A percentile compares a stretch with the other conserved stretches of the same genome.
Evolutionary conservation across 2,329 filamentous ascomycete species (phyloP).

Genomic region (Apiospora marii): DNA sequence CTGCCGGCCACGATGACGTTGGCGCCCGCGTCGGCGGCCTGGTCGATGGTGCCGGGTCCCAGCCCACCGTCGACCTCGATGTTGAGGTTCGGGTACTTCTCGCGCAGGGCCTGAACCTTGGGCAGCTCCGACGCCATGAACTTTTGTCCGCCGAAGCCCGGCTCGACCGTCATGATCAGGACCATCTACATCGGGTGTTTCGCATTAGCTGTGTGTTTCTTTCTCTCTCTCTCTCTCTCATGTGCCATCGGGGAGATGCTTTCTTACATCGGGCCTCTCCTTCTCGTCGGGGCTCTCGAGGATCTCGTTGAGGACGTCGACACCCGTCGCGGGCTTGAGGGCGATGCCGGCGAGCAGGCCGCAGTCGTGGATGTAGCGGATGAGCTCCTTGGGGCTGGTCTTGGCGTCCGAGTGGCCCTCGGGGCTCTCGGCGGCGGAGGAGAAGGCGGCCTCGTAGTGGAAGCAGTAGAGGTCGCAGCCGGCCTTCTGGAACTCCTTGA

Average conservation of each 20-base stretch:
- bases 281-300: conserved; percentile 75
- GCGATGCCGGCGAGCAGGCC: conserved; percentile 93
- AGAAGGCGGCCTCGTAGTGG: conserved; percentile 97
- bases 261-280: conserved; percentile 86
- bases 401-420: conserved; percentile 71
- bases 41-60: conserved; percentile 87
- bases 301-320: conserved; percentile 92
- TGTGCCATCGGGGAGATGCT: neutral
- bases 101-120: conserved; percentile 85
- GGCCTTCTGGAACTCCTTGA: conserved; percentile 90
- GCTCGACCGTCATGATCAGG: conserved; percentile 97
- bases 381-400: conserved; percentile 85
- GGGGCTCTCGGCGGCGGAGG: conserved; percentile 83
- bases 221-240: neutral
- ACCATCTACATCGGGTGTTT: conserved; percentile 76
- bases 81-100: conserved; percentile 88
- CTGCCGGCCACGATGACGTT: conserved; percentile 98
- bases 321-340: conserved; percentile 90
- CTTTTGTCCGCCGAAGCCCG: conserved; percentile 96
- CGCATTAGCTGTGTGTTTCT: neutral
- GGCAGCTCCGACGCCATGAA: conserved; percentile 97
- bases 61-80: conserved; percentile 98
- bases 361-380: conserved; percentile 87
- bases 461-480: conserved; percentile 99
- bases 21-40: conserved; percentile 92